Evolutionary conservation across 768 basidiomycete genomes (phyloP).

Genomic region (Naganishia kalamii): DNA sequence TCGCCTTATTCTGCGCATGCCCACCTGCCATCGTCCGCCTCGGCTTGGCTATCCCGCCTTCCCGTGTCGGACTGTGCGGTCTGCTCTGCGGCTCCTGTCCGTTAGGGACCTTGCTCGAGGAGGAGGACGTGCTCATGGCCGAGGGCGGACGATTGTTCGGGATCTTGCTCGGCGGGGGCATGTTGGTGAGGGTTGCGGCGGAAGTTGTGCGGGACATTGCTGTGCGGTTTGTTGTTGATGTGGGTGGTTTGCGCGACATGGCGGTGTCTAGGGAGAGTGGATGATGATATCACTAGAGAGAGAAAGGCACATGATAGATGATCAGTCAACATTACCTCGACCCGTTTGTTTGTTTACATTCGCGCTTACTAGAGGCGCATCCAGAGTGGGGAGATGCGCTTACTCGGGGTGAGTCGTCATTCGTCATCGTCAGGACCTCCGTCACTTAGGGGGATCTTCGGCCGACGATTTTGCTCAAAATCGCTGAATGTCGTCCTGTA

Average conservation of each 20-base stretch:
- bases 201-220: conserved; percentile 4
- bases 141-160: conserved; percentile 34
- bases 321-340: conserved; percentile 16
- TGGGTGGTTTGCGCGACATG: conserved; percentile 19
- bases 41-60: background rate
- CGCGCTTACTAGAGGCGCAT: conserved; percentile 2
- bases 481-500: too few relatives aligned
- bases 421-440: background rate
- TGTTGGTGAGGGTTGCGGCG: conserved; percentile 18
- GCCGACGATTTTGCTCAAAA: too few relatives aligned
- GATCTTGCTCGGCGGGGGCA: conserved; percentile 38
- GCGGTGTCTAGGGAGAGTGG: background rate
- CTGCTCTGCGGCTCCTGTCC: conserved; percentile 11
- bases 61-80: conserved; percentile 22
- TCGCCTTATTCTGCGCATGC: conserved; percentile 24
- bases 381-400: conserved; percentile 1
- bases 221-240: conserved; percentile 13
- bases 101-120: conserved; percentile 5
- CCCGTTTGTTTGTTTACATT: conserved; percentile 15
- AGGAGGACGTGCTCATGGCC: conserved; percentile 28
- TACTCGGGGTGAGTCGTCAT: background rate
- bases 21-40: conserved; percentile 10
- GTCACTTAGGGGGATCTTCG: too few relatives aligned
- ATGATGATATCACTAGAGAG: too few relatives aligned
- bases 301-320: background rate